Evolutionary conservation across 2,329 filamentous ascomycete genomes (phyloP), one percentile per base, ranked within the genome.

Genomic region (Raffaelea deltoideospora): DNA sequence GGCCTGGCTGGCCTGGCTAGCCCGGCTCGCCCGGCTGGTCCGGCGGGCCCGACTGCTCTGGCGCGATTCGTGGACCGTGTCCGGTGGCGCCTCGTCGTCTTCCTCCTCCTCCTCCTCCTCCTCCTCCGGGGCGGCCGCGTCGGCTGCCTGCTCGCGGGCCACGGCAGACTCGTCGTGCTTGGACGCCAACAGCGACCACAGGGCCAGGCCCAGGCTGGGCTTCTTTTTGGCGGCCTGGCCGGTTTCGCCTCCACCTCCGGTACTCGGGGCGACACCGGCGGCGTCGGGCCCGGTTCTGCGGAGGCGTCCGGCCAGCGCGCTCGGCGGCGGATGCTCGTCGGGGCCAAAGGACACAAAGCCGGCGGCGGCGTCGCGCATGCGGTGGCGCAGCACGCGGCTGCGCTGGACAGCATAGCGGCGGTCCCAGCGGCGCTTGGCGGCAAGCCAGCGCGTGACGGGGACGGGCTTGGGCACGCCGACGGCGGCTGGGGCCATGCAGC

Each of bases 111-210:
- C 23, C 14, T 23, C 34, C 3, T 53, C 48, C 39, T 57, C 55
- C 10, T 15, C 21, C 32, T 24, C 24, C n/a, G 20, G 24, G 17
- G 28, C 34, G 10, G 13, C 15, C 22, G 11, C 17, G 3, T 65
- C 63, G 1, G 65, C 65, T 43, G 66, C 64, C 36, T 68, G 54
- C 51, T 77, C 72, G 4, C 72, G 61, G 33, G 64, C 60, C 4
- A 92, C 66, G 0, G 80, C 81, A 43, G 67, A 67, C 54, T 88
- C 72, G 51, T 96, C 90, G 50, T 95, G 85, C 52, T 82, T 92
- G 32, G 79, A 87, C 13, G 84, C 86, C 81, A 86, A 92, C 2
- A 79, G 64, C 34, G 76, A 81, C 88, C 88, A 96, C 45, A 95
- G 60, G 3, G 77, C 73, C 54, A 95, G 63, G 8, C 80, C 83